phyloP scores from a whole-genome alignment of 2,329 filamentous ascomycete species.

The Dothideomycetes sp. region DNA sequence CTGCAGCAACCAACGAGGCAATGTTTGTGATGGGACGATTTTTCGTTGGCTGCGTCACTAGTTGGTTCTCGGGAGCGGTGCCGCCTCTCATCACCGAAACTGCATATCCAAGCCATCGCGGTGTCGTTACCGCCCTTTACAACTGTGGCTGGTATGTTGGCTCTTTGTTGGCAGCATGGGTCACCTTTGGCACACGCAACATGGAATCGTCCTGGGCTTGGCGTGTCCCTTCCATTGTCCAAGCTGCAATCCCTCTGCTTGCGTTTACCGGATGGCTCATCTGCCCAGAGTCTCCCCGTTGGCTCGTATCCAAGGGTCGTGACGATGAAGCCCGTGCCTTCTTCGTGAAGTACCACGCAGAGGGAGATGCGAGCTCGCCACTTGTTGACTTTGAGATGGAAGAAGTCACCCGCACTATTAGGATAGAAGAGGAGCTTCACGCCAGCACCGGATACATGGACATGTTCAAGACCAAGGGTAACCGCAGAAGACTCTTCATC shows the following conservation, averaged over 20 bases:
- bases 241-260: too few species aligned
- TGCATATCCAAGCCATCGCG: conserved; percentile 30
- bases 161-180: conserved; percentile 13
- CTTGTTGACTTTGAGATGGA: conserved; percentile 54
- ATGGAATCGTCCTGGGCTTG: conserved; percentile 13
- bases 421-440: conserved; percentile 36
- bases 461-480: conserved; percentile 47
- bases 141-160: conserved; percentile 11
- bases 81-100: conserved; percentile 34
- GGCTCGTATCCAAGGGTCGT: conserved; percentile 46
- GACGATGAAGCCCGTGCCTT: conserved; percentile 50
- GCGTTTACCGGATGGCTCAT: conserved; percentile 24
- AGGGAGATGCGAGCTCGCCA: conserved; percentile 43
- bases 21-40: conserved; percentile 5
- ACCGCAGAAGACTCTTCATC: conserved; percentile 41
- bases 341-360: conserved; percentile 51
- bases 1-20: background rate
- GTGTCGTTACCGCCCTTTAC: conserved; percentile 26
- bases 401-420: conserved; percentile 55
- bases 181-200: conserved; percentile 12
- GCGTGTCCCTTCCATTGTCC: conserved; percentile 14
- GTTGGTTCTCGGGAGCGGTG: conserved; percentile 21
- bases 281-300: conserved; percentile 26
- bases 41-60: conserved; percentile 13
- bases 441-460: conserved; percentile 37